phyloP scores from a whole-genome alignment of 257 asterid genomes.

The Parsonsia alboflavescens region DNA sequence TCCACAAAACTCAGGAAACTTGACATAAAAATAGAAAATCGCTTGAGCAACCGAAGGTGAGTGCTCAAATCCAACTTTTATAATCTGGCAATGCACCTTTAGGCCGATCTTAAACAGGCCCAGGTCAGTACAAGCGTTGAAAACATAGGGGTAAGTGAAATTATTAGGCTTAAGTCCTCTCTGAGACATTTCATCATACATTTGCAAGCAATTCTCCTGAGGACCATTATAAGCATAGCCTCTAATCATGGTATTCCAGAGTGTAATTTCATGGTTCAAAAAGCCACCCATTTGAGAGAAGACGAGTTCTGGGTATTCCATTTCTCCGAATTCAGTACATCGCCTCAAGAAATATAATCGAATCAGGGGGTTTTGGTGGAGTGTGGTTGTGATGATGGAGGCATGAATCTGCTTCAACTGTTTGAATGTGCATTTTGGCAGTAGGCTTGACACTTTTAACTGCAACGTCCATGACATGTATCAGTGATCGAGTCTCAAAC shows the following conservation, averaged over 20 bases:
- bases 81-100: slow-evolving; percentile 31
- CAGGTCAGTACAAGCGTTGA: slow-evolving; percentile 35
- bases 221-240: slow-evolving; percentile 49
- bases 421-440: slow-evolving; percentile 35
- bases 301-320: slow-evolving; percentile 40
- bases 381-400: slow-evolving; percentile 29
- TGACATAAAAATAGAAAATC: slow-evolving; percentile 32
- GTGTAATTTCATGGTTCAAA: slow-evolving; percentile 17
- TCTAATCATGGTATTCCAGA: slow-evolving; percentile 53
- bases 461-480: slow-evolving; percentile 13
- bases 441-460: slow-evolving; percentile 13
- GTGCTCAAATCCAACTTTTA: slow-evolving; percentile 37
- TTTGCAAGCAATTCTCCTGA: slow-evolving; percentile 15
- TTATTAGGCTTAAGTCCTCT: slow-evolving; percentile 41
- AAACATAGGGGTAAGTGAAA: slow-evolving; percentile 42
- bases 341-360: slow-evolving; percentile 36
- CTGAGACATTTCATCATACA: slow-evolving; percentile 45
- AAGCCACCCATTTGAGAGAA: slow-evolving; percentile 36
- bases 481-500: background rate
- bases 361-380: slow-evolving; percentile 26
- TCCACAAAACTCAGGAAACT: slow-evolving; percentile 16
- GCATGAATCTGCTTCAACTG: slow-evolving; percentile 44
- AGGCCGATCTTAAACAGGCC: slow-evolving; percentile 29
- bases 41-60: slow-evolving; percentile 24
- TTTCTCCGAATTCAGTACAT: slow-evolving; percentile 42